Evolutionary conservation across 352 stramenopile species (phyloP).

Genomic region (Phytophthora nicotianae): DNA sequence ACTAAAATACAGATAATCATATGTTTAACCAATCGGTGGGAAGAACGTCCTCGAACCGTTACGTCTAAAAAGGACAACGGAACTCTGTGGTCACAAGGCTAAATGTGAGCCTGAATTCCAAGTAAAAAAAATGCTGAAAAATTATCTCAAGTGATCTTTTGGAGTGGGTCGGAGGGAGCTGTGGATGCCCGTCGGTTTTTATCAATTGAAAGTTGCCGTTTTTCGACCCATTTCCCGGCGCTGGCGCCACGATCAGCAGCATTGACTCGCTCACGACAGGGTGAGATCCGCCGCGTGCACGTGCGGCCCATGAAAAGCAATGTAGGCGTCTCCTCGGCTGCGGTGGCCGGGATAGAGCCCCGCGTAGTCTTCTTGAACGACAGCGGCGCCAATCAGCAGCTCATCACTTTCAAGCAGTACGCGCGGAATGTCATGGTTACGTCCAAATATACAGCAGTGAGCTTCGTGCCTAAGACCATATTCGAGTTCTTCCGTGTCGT

Average conservation of each 20-base stretch:
- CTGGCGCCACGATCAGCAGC: conserved; percentile 17
- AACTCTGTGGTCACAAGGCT: conserved; percentile 3
- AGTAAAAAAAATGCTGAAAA: neutral
- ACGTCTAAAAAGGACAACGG: conserved; percentile 6
- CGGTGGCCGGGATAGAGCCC: conserved; percentile 33
- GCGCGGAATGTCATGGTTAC: conserved; percentile 86
- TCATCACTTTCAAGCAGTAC: conserved; percentile 54
- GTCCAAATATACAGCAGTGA: conserved; percentile 91
- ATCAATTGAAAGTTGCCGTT: conserved; percentile 12
- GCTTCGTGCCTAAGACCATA: conserved; percentile 94
- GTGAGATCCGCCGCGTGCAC: conserved; percentile 21
- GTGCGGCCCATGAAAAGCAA: conserved; percentile 26
- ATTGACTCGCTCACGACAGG: conserved; percentile 11
- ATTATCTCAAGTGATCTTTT: conserved; percentile 15
- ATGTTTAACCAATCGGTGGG: conserved; percentile 11
- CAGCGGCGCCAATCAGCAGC: conserved; percentile 53
- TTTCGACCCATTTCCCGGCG: conserved; percentile 1
- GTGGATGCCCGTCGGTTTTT: conserved; percentile 19
- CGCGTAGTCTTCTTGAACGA: conserved; percentile 67
- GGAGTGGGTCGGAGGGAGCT: conserved; percentile 4
- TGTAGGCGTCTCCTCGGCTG: conserved; percentile 15
- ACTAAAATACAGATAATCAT: neutral
- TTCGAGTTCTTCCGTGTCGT: conserved; percentile 94
- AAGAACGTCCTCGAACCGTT: conserved; percentile 15
- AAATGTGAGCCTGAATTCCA: conserved; percentile 7